phyloP scores from a whole-genome alignment of 1,284 basidiomycete genomes.

The Anthracocystis setariae region DNA sequence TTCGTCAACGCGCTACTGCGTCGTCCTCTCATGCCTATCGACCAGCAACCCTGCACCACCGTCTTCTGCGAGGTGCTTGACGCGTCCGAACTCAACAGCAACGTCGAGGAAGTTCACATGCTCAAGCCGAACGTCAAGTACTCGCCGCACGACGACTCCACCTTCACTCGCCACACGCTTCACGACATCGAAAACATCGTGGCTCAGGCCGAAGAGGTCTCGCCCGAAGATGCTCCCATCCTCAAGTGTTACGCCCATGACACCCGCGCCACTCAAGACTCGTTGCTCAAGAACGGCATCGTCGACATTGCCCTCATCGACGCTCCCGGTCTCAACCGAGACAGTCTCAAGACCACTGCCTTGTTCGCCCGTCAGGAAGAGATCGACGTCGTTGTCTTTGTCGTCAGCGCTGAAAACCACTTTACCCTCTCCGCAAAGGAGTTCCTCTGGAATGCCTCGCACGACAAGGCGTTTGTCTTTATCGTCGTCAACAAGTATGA shows the following conservation, averaged over 20 bases:
- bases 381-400: slow-evolving; percentile 98
- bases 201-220: slow-evolving; percentile 77
- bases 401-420: slow-evolving; percentile 97
- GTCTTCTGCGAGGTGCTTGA: slow-evolving; percentile 98
- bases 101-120: slow-evolving; percentile 81
- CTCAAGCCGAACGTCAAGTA: slow-evolving; percentile 75
- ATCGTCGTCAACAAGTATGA: slow-evolving; percentile 99
- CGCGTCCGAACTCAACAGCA: slow-evolving; percentile 80
- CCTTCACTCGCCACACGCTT: slow-evolving; percentile 78
- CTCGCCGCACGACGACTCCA: slow-evolving; percentile 77
- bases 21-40: slow-evolving; percentile 86
- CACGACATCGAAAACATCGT: slow-evolving; percentile 83
- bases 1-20: slow-evolving; percentile 91
- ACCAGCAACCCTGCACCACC: slow-evolving; percentile 97
- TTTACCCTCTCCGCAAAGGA: slow-evolving; percentile 96
- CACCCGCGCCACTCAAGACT: slow-evolving; percentile 53
- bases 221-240: slow-evolving; percentile 64
- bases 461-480: slow-evolving; percentile 98
- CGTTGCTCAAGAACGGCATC: slow-evolving; percentile 81
- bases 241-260: slow-evolving; percentile 69
- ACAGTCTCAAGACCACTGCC: slow-evolving; percentile 93
- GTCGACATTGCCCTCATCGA: slow-evolving; percentile 99
- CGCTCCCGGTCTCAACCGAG: slow-evolving; percentile 95
- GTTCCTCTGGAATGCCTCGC: slow-evolving; percentile 90
- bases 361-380: slow-evolving; percentile 96